phyloP scores from a whole-genome alignment of 805 yeast genomes.

The Starmerella tilneyi region DNA sequence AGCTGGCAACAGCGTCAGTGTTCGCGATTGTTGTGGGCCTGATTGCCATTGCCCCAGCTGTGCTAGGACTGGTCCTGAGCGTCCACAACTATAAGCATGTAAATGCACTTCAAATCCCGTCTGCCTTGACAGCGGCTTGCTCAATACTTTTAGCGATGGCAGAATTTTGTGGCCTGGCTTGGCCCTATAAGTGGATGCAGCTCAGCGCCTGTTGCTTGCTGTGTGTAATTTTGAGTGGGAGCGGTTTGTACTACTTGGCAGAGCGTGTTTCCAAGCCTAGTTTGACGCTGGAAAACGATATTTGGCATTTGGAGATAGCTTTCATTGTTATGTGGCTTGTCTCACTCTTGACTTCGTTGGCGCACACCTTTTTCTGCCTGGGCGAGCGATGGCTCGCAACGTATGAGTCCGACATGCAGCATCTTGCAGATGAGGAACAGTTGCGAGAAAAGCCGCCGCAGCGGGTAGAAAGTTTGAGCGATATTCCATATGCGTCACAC shows the following conservation, averaged over 20 bases:
- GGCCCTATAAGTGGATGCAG: constrained; percentile 13
- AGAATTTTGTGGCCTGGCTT: constrained; percentile 8
- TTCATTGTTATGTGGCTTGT: constrained; percentile 18
- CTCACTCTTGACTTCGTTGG: constrained; percentile 4
- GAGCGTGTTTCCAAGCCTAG: not conserved
- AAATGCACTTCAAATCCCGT: constrained; percentile 13
- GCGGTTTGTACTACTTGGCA: constrained; percentile 21
- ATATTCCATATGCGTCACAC: not conserved
- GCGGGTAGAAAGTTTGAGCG: not conserved
- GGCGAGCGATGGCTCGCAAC: constrained; percentile 17
- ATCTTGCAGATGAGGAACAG: not conserved
- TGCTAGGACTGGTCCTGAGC: constrained; percentile 18
- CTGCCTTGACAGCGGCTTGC: constrained; percentile 14
- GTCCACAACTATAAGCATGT: constrained; percentile 5
- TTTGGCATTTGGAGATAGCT: constrained; percentile 12
- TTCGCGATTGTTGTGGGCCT: constrained; percentile 17
- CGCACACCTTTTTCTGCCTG: constrained; percentile 11
- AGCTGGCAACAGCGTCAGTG: constrained; percentile 26
- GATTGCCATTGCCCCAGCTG: constrained; percentile 9
- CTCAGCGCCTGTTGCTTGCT: not conserved
- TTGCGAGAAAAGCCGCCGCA: not conserved
- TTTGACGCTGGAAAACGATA: not conserved
- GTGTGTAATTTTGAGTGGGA: constrained; percentile 1
- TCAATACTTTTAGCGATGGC: constrained; percentile 1
- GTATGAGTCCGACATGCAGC: not conserved